Evolutionary conservation across 1,284 basidiomycete genomes (phyloP).

Genomic region (Naganishia sp.): DNA sequence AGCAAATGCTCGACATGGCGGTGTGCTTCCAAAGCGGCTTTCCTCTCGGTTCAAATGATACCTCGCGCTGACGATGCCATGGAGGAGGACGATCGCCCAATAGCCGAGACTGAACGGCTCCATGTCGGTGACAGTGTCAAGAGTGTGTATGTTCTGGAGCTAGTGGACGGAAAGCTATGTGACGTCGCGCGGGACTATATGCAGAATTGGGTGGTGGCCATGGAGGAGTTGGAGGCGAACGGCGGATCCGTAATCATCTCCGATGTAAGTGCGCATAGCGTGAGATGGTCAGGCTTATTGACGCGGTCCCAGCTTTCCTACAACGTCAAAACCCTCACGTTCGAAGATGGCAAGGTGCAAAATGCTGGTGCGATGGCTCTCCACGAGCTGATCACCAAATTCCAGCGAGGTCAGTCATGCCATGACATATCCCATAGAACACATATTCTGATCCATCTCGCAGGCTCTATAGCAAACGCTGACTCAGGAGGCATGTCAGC

Average conservation of each 20-base stretch:
- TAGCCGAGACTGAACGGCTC: conserved; percentile 56
- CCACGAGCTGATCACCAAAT: conserved; percentile 54
- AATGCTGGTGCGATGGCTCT: conserved; percentile 53
- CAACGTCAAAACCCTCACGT: conserved; percentile 67
- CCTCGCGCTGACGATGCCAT: conserved; percentile 26
- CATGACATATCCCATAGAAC: neutral
- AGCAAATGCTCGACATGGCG: conserved; percentile 15
- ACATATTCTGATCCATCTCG: conserved; percentile 1
- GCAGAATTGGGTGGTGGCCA: conserved; percentile 61
- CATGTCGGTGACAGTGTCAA: conserved; percentile 76
- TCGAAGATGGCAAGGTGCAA: conserved; percentile 47
- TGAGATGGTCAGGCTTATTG: conserved; percentile 9
- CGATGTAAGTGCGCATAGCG: conserved; percentile 61
- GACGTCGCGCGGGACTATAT: conserved; percentile 74
- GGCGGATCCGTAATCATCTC: conserved; percentile 66
- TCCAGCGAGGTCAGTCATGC: conserved; percentile 46
- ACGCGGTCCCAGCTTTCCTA: conserved; percentile 61
- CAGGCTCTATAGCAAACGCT: conserved; percentile 26
- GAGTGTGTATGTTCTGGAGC: conserved; percentile 71
- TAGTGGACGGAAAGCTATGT: conserved; percentile 59
- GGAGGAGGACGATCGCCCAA: conserved; percentile 46
- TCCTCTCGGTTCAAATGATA: conserved; percentile 25
- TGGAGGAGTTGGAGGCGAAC: conserved; percentile 47
- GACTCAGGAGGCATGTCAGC: conserved; percentile 10
- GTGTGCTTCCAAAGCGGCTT: conserved; percentile 39